Base-by-base conservation (phyloP, 805 yeast species). In the Saccharomycopsis sp. region DNA sequence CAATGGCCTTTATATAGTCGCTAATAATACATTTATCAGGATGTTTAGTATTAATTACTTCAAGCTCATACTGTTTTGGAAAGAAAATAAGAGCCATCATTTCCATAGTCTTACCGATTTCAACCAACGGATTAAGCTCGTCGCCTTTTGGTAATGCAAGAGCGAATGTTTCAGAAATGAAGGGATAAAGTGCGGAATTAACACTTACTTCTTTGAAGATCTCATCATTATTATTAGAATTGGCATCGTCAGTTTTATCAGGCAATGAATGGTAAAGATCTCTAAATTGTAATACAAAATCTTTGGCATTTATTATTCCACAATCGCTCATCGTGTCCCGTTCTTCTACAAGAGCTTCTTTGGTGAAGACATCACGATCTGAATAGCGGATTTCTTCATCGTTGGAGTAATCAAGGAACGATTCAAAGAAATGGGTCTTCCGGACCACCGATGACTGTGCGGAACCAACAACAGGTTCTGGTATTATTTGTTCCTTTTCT, bases 61-160 rank as follows among this genome's bases (percentile, higher is more conserved):
- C 63, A 3, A 57, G 44, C 47, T 67, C 65, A 47, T 71, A 69
- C 1, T 67, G 67, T 17, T 70, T 69, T 0, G 82, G 82, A 35
- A 81, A 70, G 62, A 70, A 79, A 9, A 68, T 64, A 23, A 66
- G 29, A 0, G 83, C 72, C 15, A 72, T 66, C 42, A 77, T 56
- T 54, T 76, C 81, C 78, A 81, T 79, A 25, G 70, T 66, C 57
- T 73, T 74, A 2, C 83, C 85, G 56, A 86, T 75, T 64, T 87
- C 93, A 54, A 75, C 78, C 52, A 84, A 72, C 2, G 91, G 89
- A 65, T 85, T 84, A 47, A 83, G 73, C 59, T 79, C 84, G 56
- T 81, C 81, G 60, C 77, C 77, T 60, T 80, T 81, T 3, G 86
- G 81, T 15, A 72, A 69, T 2, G 79, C 78, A 42, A 84, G 68